phyloP scores from a whole-genome alignment of 2,329 filamentous ascomycete species.

The Hymenoscyphus linearis region DNA sequence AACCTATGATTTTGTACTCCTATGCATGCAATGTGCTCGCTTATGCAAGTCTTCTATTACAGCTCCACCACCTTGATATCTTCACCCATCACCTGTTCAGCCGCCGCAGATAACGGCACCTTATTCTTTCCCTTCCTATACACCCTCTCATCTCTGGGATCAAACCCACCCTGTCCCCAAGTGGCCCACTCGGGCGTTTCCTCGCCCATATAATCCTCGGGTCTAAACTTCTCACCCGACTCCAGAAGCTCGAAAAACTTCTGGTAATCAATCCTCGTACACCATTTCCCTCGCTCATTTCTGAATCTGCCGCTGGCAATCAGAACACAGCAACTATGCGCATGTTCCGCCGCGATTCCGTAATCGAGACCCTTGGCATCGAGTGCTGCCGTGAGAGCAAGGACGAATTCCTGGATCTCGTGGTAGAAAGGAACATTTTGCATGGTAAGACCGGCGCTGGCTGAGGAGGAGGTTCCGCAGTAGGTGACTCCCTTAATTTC shows the following conservation, averaged over 20 bases:
- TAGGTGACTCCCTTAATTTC: constrained; percentile 97
- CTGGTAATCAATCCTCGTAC: constrained; percentile 86
- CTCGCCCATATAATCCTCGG: constrained; percentile 84
- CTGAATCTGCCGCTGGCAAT: constrained; percentile 78
- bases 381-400: constrained; percentile 66
- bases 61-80: constrained; percentile 14
- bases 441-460: constrained; percentile 88
- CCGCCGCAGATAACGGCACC: constrained; percentile 18
- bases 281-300: constrained; percentile 68
- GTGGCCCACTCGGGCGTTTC: constrained; percentile 89
- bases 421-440: constrained; percentile 94
- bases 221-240: constrained; percentile 62
- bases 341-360: constrained; percentile 90
- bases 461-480: constrained; percentile 83
- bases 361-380: constrained; percentile 68
- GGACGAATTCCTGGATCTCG: constrained; percentile 80
- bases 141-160: constrained; percentile 82
- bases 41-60: neutral
- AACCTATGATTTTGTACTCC: neutral
- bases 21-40: constrained; percentile 1
- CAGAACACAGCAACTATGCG: constrained; percentile 88
- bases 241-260: constrained; percentile 83
- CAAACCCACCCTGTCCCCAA: constrained; percentile 92
- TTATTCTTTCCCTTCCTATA: constrained; percentile 70
- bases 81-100: constrained; percentile 13